phyloP scores from a whole-genome alignment of 768 basidiomycete species.

The Albatrellus ellisii region DNA sequence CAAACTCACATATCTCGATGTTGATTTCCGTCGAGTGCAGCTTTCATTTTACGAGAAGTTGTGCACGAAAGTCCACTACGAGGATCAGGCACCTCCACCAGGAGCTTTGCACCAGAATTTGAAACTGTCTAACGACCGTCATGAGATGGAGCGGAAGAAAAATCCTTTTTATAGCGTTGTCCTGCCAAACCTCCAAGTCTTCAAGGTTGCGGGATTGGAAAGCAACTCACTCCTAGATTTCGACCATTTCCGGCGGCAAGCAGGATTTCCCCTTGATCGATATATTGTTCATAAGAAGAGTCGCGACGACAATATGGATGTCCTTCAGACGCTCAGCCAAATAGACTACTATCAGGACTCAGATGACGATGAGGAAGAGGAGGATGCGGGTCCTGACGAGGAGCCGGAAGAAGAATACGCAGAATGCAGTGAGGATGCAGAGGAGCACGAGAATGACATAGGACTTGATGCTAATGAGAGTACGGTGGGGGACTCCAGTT shows the following conservation, averaged over 20 bases:
- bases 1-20: conserved; percentile 2
- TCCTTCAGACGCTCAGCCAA: background rate
- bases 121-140: background rate
- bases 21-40: conserved; percentile 6
- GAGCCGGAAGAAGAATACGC: background rate
- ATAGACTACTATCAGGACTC: conserved; percentile 4
- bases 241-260: background rate
- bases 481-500: too few species aligned
- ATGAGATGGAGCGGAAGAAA: background rate
- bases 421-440: background rate
- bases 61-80: background rate
- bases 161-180: background rate
- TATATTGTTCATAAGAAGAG: background rate
- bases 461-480: too few species aligned
- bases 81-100: background rate
- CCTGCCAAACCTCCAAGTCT: conserved; percentile 1
- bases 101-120: background rate
- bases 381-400: background rate
- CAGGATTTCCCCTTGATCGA: background rate
- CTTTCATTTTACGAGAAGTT: conserved; percentile 1
- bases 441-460: background rate
- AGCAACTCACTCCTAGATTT: background rate
- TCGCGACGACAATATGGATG: background rate
- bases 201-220: conserved; percentile 5
- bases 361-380: conserved; percentile 6